phyloP scores from a whole-genome alignment of 768 basidiomycete species.

The Kwoniella europaea region DNA sequence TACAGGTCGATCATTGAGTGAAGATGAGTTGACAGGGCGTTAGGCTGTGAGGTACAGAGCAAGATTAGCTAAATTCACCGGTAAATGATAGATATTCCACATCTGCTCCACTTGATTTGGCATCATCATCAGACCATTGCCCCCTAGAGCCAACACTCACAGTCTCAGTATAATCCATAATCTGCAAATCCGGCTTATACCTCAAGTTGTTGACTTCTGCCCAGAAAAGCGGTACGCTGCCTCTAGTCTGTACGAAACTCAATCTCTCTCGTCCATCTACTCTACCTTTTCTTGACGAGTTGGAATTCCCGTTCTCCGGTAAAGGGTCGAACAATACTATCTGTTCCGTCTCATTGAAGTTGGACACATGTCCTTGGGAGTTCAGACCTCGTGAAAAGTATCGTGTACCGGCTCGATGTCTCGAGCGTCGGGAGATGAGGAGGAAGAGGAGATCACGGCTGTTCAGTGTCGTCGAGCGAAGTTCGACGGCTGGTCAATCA shows the following conservation, averaged over 20 bases:
- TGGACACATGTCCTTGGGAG: constrained; percentile 84
- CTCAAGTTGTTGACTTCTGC: constrained; percentile 92
- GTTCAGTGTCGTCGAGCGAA: constrained; percentile 75
- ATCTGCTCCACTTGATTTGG: too few relatives aligned
- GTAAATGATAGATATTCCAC: too few relatives aligned
- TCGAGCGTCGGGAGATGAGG: constrained; percentile 90
- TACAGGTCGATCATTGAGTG: constrained; percentile 74
- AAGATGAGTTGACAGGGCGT: constrained; percentile 75
- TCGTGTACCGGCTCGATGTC: constrained; percentile 92
- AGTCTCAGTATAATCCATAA: constrained; percentile 90
- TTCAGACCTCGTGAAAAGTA: constrained; percentile 96
- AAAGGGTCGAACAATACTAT: constrained; percentile 73
- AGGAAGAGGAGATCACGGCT: constrained; percentile 78
- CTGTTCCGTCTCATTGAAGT: constrained; percentile 99
- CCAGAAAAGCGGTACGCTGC: constrained; percentile 94
- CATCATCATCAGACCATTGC: not conserved
- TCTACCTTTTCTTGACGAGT: constrained; percentile 37
- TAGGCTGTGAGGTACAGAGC: constrained; percentile 62
- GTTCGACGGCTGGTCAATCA: constrained; percentile 72
- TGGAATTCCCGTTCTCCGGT: constrained; percentile 34
- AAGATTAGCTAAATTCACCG: not conserved
- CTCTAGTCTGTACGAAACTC: constrained; percentile 91
- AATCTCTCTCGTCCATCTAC: constrained; percentile 61
- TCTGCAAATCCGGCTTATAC: constrained; percentile 93
- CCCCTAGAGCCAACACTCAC: constrained; percentile 61